A percentile compares a stretch with the other conserved stretches of the same genome.
phyloP scores from a whole-genome alignment of 257 asterid species.

The Verbena officinalis region DNA sequence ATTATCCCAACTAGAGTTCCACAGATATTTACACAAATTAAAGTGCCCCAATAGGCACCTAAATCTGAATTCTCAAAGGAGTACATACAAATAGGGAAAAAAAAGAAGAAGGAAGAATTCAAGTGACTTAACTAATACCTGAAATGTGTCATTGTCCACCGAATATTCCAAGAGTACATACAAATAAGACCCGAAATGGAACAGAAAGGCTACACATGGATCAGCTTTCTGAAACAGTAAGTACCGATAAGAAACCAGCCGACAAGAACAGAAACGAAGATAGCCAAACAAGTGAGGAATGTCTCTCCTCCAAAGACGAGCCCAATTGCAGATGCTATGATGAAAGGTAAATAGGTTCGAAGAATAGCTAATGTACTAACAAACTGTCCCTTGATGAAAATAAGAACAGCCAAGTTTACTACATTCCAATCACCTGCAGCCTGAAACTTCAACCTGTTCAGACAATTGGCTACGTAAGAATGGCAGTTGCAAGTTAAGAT shows the following conservation, averaged over 20 bases:
- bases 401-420: conserved; percentile 74
- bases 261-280: conserved; percentile 59
- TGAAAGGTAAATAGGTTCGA: conserved; percentile 64
- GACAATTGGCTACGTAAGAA: conserved; percentile 86
- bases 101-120: too few relatives aligned
- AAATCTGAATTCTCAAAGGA: too few relatives aligned
- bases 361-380: conserved; percentile 63
- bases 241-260: conserved; percentile 89
- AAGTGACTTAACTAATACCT: neutral
- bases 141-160: neutral
- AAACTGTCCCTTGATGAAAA: conserved; percentile 67
- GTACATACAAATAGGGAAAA: neutral
- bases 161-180: neutral
- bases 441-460: conserved; percentile 77
- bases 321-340: conserved; percentile 58
- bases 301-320: conserved; percentile 64
- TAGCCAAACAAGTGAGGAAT: conserved; percentile 54
- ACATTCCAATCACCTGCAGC: conserved; percentile 81
- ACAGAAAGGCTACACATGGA: conserved; percentile 51
- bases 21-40: too few relatives aligned
- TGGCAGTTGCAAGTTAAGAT: conserved; percentile 95
- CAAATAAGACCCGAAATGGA: neutral
- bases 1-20: neutral
- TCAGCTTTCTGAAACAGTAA: conserved; percentile 66
- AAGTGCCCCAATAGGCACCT: too few relatives aligned